These are phyloP conservation scores for Colletotrichum lini DNA, from an alignment of 2,329 filamentous ascomycete species.

Conservation along the genomic window DNA sequence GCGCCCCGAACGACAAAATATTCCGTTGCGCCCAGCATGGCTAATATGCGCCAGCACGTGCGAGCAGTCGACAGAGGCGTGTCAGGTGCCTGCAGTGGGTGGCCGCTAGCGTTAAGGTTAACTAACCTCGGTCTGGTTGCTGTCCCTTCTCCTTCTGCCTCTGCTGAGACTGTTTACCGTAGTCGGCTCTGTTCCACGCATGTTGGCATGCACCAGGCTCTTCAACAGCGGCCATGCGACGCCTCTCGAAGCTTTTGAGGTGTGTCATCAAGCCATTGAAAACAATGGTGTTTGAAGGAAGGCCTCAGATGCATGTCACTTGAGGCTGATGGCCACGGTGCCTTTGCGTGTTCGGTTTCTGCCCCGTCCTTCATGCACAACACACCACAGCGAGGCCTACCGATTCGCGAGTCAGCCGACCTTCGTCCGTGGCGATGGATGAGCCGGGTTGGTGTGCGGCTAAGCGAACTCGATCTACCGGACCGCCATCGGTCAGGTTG, in stretches of 20 bases:
- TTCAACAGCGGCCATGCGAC: conserved; percentile 4
- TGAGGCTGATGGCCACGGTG: conserved; percentile 10
- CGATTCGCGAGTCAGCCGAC: conserved; percentile 35
- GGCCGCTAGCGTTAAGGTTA: conserved; percentile 41
- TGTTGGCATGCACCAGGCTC: conserved; percentile 2
- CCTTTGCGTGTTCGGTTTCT: conserved; percentile 14
- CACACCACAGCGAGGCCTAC: conserved; percentile 7
- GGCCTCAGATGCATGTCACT: conserved; percentile 1
- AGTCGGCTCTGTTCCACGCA: conserved; percentile 2
- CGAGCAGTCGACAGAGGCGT: conserved; percentile 39
- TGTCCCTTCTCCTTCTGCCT: conserved; percentile 17
- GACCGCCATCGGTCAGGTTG: conserved; percentile 23
- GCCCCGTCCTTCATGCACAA: conserved; percentile 23
- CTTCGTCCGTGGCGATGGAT: conserved; percentile 16
- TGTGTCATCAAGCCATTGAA: conserved; percentile 15
- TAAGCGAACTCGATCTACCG: conserved; percentile 28
- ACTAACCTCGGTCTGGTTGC: conserved; percentile 38
- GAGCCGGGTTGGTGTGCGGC: conserved; percentile 14
- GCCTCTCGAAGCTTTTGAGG: neutral
- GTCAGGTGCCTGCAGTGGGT: conserved; percentile 40
- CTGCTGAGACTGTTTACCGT: conserved; percentile 9
- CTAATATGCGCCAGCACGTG: conserved; percentile 32
- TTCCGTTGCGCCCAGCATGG: conserved; percentile 18
- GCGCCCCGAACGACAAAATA: conserved; percentile 27
- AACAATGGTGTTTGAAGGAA: conserved; percentile 21